These are phyloP conservation scores for Anisodus acutangulus DNA, from an alignment of 257 asterid genomes.

Conservation along the genomic window DNA sequence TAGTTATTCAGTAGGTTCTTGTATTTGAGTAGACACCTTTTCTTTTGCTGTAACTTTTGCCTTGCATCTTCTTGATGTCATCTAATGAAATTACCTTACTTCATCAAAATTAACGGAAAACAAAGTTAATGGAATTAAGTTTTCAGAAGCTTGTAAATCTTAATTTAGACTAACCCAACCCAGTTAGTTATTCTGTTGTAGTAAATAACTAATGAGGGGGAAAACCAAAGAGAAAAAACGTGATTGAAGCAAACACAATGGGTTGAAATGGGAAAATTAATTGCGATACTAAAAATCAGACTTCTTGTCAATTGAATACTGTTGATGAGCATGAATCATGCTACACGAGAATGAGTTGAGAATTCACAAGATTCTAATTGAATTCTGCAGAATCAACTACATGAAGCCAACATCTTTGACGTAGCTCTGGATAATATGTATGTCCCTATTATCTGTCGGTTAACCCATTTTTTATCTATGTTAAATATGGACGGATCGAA, in stretches of 20 bases:
- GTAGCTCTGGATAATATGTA: background rate
- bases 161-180: background rate
- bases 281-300: background rate
- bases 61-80: background rate
- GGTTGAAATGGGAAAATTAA: background rate
- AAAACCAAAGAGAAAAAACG: background rate
- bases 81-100: background rate
- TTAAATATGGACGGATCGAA: too few relatives aligned
- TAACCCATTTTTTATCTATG: too few relatives aligned
- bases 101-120: background rate
- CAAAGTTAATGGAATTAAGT: background rate
- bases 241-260: background rate
- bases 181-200: background rate
- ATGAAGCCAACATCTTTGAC: background rate
- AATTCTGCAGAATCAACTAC: background rate
- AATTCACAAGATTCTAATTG: background rate
- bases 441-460: too few relatives aligned
- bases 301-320: background rate
- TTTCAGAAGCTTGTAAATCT: background rate
- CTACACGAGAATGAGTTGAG: too few relatives aligned
- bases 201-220: background rate
- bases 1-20: background rate
- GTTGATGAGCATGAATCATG: too few relatives aligned
- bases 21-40: background rate
- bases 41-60: slow-evolving; percentile 1